Conservation (phyloP, 73 alveolate species). For the Paramecium octaurelia region DNA sequence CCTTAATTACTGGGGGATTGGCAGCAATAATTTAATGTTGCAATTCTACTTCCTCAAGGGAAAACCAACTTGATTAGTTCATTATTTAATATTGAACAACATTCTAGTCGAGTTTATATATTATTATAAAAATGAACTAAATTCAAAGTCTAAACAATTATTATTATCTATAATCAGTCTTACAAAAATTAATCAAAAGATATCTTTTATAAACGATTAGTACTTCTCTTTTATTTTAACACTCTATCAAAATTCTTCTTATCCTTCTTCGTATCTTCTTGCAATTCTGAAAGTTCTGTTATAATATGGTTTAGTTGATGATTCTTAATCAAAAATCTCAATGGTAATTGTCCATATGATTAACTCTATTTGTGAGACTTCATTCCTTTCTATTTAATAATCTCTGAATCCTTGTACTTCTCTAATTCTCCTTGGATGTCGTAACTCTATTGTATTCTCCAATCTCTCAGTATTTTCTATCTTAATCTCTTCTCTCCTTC, state of each 20-base stretch:
- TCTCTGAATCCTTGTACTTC: neutral
- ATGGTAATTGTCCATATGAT: neutral
- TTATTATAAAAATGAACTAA: neutral
- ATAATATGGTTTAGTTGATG: neutral
- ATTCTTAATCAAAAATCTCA: neutral
- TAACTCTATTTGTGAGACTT: neutral
- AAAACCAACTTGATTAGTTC: neutral
- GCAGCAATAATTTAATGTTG: neutral
- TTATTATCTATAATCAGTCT: neutral
- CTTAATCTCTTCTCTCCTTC: slow-evolving; percentile 16
- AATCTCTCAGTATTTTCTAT: neutral
- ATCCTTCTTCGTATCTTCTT: neutral
- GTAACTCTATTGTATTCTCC: neutral
- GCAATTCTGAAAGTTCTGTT: neutral
- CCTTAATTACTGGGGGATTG: neutral
- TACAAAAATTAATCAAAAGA: neutral
- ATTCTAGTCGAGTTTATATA: neutral
- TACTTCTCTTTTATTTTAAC: neutral
- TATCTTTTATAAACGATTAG: neutral
- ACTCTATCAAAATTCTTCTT: neutral
- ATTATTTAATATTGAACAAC: neutral
- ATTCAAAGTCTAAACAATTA: neutral
- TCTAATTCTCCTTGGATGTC: neutral
- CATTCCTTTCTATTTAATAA: neutral
- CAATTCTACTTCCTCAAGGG: neutral